phyloP scores from a whole-genome alignment of 2,329 filamentous ascomycete species.

The Penicillium sp. region DNA sequence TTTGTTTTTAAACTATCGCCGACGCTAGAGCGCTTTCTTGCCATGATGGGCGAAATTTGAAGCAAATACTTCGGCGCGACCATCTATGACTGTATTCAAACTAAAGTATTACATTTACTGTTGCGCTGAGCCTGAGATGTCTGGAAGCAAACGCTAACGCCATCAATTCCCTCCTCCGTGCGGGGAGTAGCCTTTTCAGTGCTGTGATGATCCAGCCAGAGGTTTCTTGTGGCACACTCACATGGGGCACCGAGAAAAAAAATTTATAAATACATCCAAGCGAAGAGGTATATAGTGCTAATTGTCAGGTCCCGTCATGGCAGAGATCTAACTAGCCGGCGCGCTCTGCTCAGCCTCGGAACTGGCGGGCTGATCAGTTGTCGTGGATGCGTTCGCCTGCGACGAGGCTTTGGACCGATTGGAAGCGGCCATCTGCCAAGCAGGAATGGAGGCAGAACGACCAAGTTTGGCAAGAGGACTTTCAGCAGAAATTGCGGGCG shows the following conservation, averaged over 20 bases:
- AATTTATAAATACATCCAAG: conserved; percentile 21
- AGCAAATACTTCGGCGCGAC: too few species aligned
- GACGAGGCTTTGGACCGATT: conserved; percentile 43
- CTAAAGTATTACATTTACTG: too few species aligned
- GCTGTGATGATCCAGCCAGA: too few species aligned
- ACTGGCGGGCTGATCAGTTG: conserved; percentile 17
- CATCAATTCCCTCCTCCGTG: neutral
- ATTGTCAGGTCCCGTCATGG: conserved; percentile 4
- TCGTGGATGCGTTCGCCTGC: conserved; percentile 20
- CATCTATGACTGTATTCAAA: too few species aligned
- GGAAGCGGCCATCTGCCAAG: conserved; percentile 71
- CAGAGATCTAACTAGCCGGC: conserved; percentile 22
- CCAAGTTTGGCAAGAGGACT: conserved; percentile 48
- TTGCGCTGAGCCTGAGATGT: too few species aligned
- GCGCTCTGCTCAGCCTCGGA: conserved; percentile 25
- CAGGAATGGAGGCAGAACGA: conserved; percentile 62
- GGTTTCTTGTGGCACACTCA: too few species aligned
- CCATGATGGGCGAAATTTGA: too few species aligned
- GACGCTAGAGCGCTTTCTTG: too few species aligned
- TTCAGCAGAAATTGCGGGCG: conserved; percentile 23
- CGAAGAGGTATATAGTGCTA: conserved; percentile 18
- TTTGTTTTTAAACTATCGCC: neutral
- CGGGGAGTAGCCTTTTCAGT: too few species aligned
- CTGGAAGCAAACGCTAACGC: too few species aligned
- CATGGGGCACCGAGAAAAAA: too few species aligned